Percentiles rank a stretch among this genome's conserved stretches.
Conservation (phyloP, 331 rosid genomes). For the Saraca asoca region DNA sequence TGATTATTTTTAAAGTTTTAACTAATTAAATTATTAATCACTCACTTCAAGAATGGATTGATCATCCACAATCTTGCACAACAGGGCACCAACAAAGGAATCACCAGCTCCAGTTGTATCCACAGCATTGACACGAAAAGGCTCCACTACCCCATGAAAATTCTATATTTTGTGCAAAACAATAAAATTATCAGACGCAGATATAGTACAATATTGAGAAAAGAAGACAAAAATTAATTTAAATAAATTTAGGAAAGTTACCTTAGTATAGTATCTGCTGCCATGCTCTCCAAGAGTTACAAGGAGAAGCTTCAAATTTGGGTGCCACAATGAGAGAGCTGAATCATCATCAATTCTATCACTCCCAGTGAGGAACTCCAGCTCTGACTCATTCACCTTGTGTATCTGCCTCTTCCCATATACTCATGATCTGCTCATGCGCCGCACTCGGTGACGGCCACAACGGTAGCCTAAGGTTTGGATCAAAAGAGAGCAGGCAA, state of each 20-base stretch:
- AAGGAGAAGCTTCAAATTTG: slow-evolving; percentile 81
- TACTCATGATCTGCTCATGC: slow-evolving; percentile 75
- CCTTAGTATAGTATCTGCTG: slow-evolving; percentile 92
- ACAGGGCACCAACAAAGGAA: slow-evolving; percentile 78
- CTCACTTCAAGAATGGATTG: slow-evolving; percentile 77
- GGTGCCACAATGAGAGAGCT: slow-evolving; percentile 80
- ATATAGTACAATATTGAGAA: not conserved
- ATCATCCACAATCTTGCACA: slow-evolving; percentile 80
- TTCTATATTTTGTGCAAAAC: slow-evolving; percentile 45
- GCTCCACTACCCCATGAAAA: slow-evolving; percentile 77
- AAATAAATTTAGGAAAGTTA: not conserved
- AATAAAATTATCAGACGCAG: not conserved
- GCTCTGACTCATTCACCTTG: slow-evolving; percentile 88
- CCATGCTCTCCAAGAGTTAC: slow-evolving; percentile 93
- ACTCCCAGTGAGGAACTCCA: slow-evolving; percentile 77
- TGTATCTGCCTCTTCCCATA: slow-evolving; percentile 87
- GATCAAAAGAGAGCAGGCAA: slow-evolving; percentile 81
- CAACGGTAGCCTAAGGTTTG: slow-evolving; percentile 71
- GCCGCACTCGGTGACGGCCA: slow-evolving; percentile 86
- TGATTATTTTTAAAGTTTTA: too few species aligned
- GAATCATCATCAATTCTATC: slow-evolving; percentile 70
- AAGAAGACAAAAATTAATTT: not conserved
- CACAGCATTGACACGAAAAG: slow-evolving; percentile 65
- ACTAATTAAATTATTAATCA: too few species aligned
- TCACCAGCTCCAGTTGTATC: slow-evolving; percentile 98